A percentile compares a stretch with the other conserved stretches of the same genome.
Conservation (phyloP, 1,284 basidiomycete species). For the Cystobasidium slooffiae region DNA sequence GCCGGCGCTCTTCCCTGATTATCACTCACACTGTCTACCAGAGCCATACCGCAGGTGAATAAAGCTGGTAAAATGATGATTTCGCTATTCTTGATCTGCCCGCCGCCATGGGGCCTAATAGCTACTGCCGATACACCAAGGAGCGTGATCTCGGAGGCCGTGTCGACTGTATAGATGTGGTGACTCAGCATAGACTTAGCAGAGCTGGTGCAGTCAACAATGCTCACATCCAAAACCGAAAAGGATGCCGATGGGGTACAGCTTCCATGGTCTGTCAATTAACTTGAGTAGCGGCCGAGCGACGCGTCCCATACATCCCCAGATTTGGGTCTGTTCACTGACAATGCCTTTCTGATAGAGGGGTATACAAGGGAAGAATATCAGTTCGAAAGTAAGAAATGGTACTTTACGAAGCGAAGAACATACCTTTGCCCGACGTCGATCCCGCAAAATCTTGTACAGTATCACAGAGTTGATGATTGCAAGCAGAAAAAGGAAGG, state of each 20-base stretch:
- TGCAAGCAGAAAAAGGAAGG: slow-evolving; percentile 56
- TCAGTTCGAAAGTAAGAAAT: no score
- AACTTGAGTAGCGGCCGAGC: slow-evolving; percentile 56
- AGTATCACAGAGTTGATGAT: slow-evolving; percentile 57
- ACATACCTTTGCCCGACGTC: slow-evolving; percentile 29
- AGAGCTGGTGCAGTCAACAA: slow-evolving; percentile 43
- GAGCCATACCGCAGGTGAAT: slow-evolving; percentile 57
- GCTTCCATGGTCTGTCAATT: slow-evolving; percentile 58
- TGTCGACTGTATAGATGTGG: slow-evolving; percentile 33
- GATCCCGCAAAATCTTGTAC: slow-evolving; percentile 49
- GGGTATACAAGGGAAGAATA: background rate
- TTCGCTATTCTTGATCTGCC: slow-evolving; percentile 43
- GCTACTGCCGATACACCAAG: slow-evolving; percentile 57
- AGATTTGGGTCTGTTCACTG: background rate
- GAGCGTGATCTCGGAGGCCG: slow-evolving; percentile 52
- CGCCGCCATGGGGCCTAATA: slow-evolving; percentile 28
- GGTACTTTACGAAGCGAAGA: no score
- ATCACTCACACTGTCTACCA: slow-evolving; percentile 53
- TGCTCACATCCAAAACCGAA: slow-evolving; percentile 56
- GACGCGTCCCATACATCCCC: slow-evolving; percentile 54
- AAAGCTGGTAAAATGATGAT: slow-evolving; percentile 58
- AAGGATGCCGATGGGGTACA: slow-evolving; percentile 57
- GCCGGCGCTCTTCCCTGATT: background rate
- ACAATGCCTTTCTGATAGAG: slow-evolving; percentile 1
- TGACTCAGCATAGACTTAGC: background rate